Conservation (phyloP, 495 filamentous ascomycete genomes). For the Cenococcum geophilum region DNA sequence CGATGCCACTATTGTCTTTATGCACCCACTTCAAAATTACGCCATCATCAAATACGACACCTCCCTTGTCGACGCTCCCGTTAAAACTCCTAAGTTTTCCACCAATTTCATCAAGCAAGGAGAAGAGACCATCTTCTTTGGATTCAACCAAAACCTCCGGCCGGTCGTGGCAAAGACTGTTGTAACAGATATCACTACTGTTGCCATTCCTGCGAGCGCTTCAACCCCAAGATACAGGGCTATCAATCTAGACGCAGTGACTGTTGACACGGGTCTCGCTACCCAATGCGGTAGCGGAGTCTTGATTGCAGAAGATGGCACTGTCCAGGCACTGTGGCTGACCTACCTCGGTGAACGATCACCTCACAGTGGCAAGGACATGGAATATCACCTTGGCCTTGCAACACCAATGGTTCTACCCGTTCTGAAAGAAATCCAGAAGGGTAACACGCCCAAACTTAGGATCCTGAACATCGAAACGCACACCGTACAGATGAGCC, state of each 20-base stretch:
- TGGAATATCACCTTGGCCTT: slow-evolving; percentile 94
- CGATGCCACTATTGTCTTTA: slow-evolving; percentile 86
- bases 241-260: slow-evolving; percentile 95
- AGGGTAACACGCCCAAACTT: slow-evolving; percentile 68
- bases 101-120: slow-evolving; percentile 78
- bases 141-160: slow-evolving; percentile 91
- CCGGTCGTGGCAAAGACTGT: slow-evolving; percentile 91
- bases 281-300: slow-evolving; percentile 94
- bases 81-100: slow-evolving; percentile 80
- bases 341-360: slow-evolving; percentile 91
- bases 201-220: slow-evolving; percentile 89
- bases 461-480: slow-evolving; percentile 91
- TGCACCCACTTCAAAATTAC: slow-evolving; percentile 98
- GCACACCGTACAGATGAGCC: slow-evolving; percentile 91
- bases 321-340: slow-evolving; percentile 90
- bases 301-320: slow-evolving; percentile 80
- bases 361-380: slow-evolving; percentile 70
- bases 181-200: slow-evolving; percentile 95
- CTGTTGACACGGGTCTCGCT: slow-evolving; percentile 86
- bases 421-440: slow-evolving; percentile 74
- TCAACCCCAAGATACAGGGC: slow-evolving; percentile 89
- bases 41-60: slow-evolving; percentile 93
- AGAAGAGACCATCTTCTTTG: slow-evolving; percentile 88
- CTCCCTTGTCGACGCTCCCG: slow-evolving; percentile 82
- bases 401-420: slow-evolving; percentile 83